Conservation (phyloP, 148 eudicot genomes). For the Simmondsia chinensis region DNA sequence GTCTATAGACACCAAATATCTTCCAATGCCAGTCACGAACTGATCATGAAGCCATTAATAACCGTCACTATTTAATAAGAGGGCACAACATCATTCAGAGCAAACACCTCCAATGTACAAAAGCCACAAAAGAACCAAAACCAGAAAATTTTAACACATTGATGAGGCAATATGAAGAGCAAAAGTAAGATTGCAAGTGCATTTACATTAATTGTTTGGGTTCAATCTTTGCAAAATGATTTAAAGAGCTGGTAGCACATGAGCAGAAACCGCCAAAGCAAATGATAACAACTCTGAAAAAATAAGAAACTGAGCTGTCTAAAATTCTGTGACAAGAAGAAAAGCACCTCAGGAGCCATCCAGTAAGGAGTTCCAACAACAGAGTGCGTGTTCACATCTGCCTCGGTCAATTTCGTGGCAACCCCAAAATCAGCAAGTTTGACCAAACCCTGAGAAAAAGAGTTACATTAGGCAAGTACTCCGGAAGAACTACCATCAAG, state of each 20-base stretch:
- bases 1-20: too few relatives aligned
- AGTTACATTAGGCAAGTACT: constrained; percentile 1
- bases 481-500: neutral
- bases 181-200: too few relatives aligned
- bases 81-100: too few relatives aligned
- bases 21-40: too few relatives aligned
- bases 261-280: neutral
- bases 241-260: neutral
- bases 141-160: too few relatives aligned
- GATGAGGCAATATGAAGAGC: too few relatives aligned
- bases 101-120: too few relatives aligned
- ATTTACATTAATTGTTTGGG: too few relatives aligned
- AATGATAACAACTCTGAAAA: constrained; percentile 1
- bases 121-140: too few relatives aligned
- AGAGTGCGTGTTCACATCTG: constrained; percentile 95
- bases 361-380: constrained; percentile 99
- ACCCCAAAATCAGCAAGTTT: constrained; percentile 99
- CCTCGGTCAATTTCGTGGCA: constrained; percentile 94
- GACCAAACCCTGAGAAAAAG: constrained; percentile 72
- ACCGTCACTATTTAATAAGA: too few relatives aligned
- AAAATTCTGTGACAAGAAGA: neutral
- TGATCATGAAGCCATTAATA: too few relatives aligned
- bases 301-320: neutral
- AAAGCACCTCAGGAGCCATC: constrained; percentile 98
- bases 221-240: too few relatives aligned